Evolutionary conservation across 2,329 filamentous ascomycete species (phyloP), one percentile per base, ranked within the genome.

Genomic region (Ophiocordyceps australis): DNA sequence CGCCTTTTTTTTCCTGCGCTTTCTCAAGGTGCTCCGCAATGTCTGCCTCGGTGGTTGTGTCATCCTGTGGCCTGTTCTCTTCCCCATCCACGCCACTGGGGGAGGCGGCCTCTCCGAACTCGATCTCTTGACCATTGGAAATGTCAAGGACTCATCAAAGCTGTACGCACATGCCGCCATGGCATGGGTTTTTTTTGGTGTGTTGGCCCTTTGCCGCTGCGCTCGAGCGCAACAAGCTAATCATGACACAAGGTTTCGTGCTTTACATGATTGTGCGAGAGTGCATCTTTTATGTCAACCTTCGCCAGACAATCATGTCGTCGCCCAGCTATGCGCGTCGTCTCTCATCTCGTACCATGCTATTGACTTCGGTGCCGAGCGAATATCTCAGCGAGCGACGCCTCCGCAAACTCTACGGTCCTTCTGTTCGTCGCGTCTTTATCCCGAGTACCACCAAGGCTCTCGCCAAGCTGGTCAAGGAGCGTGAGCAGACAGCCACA

Each of bases 241-340:
- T 23, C 6, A 7, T 7, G 10, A 3, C n/a, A 4, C n/a, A 78
- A 48, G 69, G 68, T 23, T 95, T 95, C 45, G 63, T 95, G 35
- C 75, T 95, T 48, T 89, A 80, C 52, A 74, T 81, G 42, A 70
- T 95, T 34, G 77, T 83, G 29, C 69, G 86, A 30, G 86, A 95
- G 50, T 74, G 71, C 44, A 77, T 95, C 38, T 93, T 75, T 62
- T 92, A 81, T 51, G 77, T 94, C 57, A 92, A 91, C 42, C 54
- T 95, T 26, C 78, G 85, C 34, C 86, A 95, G 52, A 86, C 86
- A 0, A 94, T 91, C 52, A 68, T 91, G 21, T 66, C 91, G 28
- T 85, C 82, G 9, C 82, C 83, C 9, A 60, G 79, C 24, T 91
- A 91, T 46, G 67, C 82, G 27, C 76, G 74, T 41, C 78, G 85